Conservation (phyloP, 2,329 filamentous ascomycete species). For the Fusarium sp. region DNA sequence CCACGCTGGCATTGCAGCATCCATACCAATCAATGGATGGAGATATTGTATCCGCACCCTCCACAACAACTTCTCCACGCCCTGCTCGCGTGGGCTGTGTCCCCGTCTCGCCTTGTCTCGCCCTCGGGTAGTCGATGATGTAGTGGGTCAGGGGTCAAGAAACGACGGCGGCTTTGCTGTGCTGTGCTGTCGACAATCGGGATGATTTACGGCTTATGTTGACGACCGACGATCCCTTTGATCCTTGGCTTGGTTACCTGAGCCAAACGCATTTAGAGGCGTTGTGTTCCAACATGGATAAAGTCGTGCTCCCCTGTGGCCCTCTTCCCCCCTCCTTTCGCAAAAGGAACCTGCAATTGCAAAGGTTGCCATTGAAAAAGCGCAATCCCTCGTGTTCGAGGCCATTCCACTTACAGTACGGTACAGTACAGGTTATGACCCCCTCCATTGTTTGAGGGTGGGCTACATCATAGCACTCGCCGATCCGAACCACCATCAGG, state of each 20-base stretch:
- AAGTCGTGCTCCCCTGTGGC: neutral
- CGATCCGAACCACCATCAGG: constrained; percentile 37
- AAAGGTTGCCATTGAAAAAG: constrained; percentile 9
- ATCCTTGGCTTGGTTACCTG: neutral
- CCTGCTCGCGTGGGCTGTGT: constrained; percentile 12
- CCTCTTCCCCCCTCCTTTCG: neutral
- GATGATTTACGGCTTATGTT: constrained; percentile 25
- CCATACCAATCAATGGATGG: neutral
- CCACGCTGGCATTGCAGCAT: neutral
- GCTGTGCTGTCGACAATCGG: constrained; percentile 22
- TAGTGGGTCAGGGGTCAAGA: constrained; percentile 40
- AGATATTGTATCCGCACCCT: neutral
- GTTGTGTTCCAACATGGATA: neutral
- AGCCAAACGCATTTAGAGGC: constrained; percentile 21
- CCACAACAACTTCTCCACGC: neutral
- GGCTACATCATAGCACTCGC: constrained; percentile 44
- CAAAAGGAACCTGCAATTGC: constrained; percentile 9
- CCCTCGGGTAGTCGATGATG: constrained; percentile 38
- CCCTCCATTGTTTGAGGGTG: constrained; percentile 29
- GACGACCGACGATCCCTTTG: neutral
- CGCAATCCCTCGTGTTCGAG: neutral
- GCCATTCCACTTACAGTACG: constrained; percentile 4
- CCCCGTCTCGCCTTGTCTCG: constrained; percentile 4
- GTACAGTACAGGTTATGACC: constrained; percentile 38
- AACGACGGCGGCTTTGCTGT: constrained; percentile 33